Evolutionary conservation across 2,329 filamentous ascomycete species (phyloP), one percentile per base, ranked within the genome.

Genomic region (Atkinsonella hypoxylon): DNA sequence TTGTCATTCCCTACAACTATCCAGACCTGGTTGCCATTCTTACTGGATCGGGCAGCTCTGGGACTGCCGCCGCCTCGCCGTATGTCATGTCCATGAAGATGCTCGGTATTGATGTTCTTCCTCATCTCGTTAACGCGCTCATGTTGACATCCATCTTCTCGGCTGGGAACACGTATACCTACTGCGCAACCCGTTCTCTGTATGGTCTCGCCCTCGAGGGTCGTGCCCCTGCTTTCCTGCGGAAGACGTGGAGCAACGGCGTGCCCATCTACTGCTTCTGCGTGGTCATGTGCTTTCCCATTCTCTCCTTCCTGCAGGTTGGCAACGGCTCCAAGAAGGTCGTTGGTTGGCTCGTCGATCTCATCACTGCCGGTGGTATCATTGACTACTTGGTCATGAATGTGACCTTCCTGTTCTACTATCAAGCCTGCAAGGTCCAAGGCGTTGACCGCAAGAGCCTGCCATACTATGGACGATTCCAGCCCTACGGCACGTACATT

Each of bases 1-100:
- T 87, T 45, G 65, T 85, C 45, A 73, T 88, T 46, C 73, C 84
- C 3, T 82, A 81, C 61, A 77, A 86, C 53, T 81, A 87, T 58
- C 57, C 68, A 0, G 73, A 71, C 12, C 68, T 88, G 52, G 68
- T 63, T 9, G 45, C 18, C 6, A 78, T 77, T 1, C 77, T 82
- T 52, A 66, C 67, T 7, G 68, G 73, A 1, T 52, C 74, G 9
- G 26, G 18, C 10, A 58, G 55, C 13, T 54, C 60, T 11, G 62
- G 64, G 6, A 75, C 70, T 5, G 79, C 77, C 9, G 75, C 75
- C 11, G 77, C 77, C 0, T 82, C 79, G 30, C 79, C 79, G 2
- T 82, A 81, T 57, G 78, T 82, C 50, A 81, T 83, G 58, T 78
- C 78, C 46, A 81, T 82, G 75, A 64, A 69, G 47, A 77, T 78